These are phyloP conservation scores for Actinomortierella ambigua DNA, from an alignment of 371 early-diverging fungal species.

Conservation along the genomic window DNA sequence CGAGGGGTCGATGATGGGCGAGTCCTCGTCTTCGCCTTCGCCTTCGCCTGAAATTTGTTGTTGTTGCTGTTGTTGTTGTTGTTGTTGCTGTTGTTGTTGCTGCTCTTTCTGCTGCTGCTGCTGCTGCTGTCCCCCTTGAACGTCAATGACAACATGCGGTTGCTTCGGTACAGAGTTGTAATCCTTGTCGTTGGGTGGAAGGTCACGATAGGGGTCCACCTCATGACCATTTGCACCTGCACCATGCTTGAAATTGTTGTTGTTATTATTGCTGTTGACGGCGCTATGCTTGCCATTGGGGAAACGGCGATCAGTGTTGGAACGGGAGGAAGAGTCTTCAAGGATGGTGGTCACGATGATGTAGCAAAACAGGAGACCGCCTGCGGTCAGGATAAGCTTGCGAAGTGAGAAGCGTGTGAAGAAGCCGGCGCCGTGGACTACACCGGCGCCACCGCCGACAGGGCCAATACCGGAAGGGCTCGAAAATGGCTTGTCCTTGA, in stretches of 20 bases:
- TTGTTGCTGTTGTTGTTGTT: not conserved
- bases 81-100: not conserved
- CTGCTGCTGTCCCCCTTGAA: too few species aligned
- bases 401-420: constrained; percentile 21
- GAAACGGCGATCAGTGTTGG: too few species aligned
- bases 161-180: too few species aligned
- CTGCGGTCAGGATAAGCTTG: constrained; percentile 24
- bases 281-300: too few species aligned
- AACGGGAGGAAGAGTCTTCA: constrained; percentile 1
- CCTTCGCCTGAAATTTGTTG: too few species aligned
- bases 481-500: constrained; percentile 37
- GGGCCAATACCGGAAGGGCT: constrained; percentile 3
- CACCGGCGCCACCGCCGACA: not conserved
- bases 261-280: too few species aligned
- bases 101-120: too few species aligned
- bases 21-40: not conserved
- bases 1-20: not conserved
- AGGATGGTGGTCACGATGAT: constrained; percentile 30
- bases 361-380: constrained; percentile 32
- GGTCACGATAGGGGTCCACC: too few species aligned
- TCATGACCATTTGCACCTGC: too few species aligned
- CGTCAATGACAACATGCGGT: too few species aligned
- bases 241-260: too few species aligned
- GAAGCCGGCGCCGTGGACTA: not conserved
- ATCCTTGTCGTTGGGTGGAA: too few species aligned